A percentile compares a stretch with the other conserved stretches of the same genome.
Conservation (phyloP, 495 filamentous ascomycete species). For the Haplographium delicatum region DNA sequence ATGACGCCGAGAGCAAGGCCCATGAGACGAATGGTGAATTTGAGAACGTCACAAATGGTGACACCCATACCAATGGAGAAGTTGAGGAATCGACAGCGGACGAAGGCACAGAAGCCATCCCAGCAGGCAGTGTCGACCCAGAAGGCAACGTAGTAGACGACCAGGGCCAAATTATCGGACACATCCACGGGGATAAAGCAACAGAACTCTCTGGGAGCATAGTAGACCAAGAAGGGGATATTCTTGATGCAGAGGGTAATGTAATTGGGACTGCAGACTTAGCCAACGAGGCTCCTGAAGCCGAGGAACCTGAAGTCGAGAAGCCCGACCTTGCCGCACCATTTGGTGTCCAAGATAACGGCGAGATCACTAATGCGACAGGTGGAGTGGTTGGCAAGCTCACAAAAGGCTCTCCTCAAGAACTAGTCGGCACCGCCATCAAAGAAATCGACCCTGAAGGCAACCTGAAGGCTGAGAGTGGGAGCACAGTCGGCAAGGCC, state of each 20-base stretch:
- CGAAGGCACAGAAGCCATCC: slow-evolving; percentile 11
- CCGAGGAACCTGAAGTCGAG: slow-evolving; percentile 11
- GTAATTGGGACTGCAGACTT: slow-evolving; percentile 63
- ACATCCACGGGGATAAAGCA: slow-evolving; percentile 45
- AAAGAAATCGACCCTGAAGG: slow-evolving; percentile 62
- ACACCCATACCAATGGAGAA: slow-evolving; percentile 15
- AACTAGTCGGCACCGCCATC: slow-evolving; percentile 53
- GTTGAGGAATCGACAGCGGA: slow-evolving; percentile 17
- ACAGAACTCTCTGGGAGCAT: slow-evolving; percentile 39
- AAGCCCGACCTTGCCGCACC: slow-evolving; percentile 28
- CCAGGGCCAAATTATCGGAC: slow-evolving; percentile 65
- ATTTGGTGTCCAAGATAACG: slow-evolving; percentile 49
- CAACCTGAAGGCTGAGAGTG: slow-evolving; percentile 63
- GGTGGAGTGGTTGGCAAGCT: slow-evolving; percentile 52
- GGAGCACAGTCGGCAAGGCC: slow-evolving; percentile 70
- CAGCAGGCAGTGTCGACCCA: slow-evolving; percentile 58
- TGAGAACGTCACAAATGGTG: slow-evolving; percentile 6
- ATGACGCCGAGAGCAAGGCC: slow-evolving; percentile 2
- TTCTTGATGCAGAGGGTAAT: slow-evolving; percentile 75
- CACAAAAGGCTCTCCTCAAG: slow-evolving; percentile 55
- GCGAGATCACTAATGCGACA: slow-evolving; percentile 46
- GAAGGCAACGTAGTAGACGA: slow-evolving; percentile 66
- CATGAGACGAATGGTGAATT: slow-evolving; percentile 1
- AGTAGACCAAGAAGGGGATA: slow-evolving; percentile 74
- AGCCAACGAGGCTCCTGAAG: slow-evolving; percentile 19